A percentile compares a stretch with the other conserved stretches of the same genome.
Conservation (phyloP, 768 basidiomycete genomes). For the Leccinum variicolor region DNA sequence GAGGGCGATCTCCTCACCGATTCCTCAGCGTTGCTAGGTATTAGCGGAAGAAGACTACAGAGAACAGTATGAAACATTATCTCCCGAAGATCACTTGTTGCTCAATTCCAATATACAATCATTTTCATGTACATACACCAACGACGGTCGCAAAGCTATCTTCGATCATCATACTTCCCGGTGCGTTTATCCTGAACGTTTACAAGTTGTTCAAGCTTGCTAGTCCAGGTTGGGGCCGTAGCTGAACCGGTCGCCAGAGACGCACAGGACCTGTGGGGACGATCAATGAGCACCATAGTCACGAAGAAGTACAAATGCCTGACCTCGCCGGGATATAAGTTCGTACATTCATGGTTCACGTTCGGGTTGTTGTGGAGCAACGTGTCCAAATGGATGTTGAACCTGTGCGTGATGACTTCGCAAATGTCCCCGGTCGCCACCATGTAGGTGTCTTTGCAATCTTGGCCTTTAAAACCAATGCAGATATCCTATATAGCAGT, state of each 20-base stretch:
- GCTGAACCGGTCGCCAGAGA: not conserved
- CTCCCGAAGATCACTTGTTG: not conserved
- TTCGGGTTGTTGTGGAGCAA: not conserved
- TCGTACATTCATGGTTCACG: not conserved
- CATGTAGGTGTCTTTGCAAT: slow-evolving; percentile 39
- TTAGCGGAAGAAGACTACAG: not conserved
- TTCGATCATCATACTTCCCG: too few species aligned
- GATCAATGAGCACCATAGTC: not conserved
- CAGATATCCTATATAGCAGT: slow-evolving; percentile 42
- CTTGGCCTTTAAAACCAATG: slow-evolving; percentile 50
- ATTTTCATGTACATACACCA: not conserved
- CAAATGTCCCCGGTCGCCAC: not conserved
- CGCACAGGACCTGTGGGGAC: not conserved
- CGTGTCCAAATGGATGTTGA: not conserved
- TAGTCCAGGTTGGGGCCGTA: not conserved
- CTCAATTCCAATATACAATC: not conserved
- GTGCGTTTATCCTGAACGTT: not conserved
- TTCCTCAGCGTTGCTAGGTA: not conserved
- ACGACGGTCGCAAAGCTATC: too few species aligned
- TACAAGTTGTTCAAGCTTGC: not conserved
- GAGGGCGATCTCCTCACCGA: not conserved
- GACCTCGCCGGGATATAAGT: not conserved
- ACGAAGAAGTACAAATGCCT: not conserved
- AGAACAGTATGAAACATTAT: not conserved
- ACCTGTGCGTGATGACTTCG: not conserved